phyloP scores from a whole-genome alignment of 768 basidiomycete species.

The Candolleomyces eurysporus region DNA sequence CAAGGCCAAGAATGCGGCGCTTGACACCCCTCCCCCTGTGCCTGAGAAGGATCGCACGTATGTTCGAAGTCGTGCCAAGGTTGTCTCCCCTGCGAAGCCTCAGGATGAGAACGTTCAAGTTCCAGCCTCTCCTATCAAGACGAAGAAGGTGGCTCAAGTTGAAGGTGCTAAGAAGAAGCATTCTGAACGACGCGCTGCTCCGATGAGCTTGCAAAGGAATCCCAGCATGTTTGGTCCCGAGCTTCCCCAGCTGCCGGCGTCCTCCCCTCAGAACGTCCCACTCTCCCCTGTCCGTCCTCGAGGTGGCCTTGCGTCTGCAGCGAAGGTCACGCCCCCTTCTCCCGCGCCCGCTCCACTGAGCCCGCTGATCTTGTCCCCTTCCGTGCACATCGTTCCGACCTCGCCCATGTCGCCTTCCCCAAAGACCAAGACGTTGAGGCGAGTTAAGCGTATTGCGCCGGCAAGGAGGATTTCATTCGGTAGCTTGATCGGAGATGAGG shows the following conservation, averaged over 20 bases:
- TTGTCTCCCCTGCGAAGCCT: background rate
- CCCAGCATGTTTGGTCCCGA: conserved; percentile 69
- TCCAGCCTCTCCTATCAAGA: background rate
- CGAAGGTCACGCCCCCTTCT: conserved; percentile 10
- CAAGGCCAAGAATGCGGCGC: conserved; percentile 12
- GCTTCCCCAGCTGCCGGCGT: conserved; percentile 43
- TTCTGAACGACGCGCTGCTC: conserved; percentile 19
- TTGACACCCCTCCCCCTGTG: conserved; percentile 15
- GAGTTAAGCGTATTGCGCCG: conserved; percentile 45
- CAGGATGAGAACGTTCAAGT: conserved; percentile 13
- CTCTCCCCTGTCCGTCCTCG: conserved; percentile 10
- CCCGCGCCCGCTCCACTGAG: conserved; percentile 12
- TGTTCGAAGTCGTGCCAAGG: conserved; percentile 12
- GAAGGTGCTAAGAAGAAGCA: conserved; percentile 10
- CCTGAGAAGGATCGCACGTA: conserved; percentile 12
- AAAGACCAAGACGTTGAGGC: conserved; percentile 45
- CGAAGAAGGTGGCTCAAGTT: conserved; percentile 11
- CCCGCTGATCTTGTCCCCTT: conserved; percentile 6
- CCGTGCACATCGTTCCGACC: conserved; percentile 11
- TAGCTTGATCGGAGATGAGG: conserved; percentile 40
- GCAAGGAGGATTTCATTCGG: conserved; percentile 69
- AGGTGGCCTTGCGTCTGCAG: background rate
- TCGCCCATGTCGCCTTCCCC: conserved; percentile 16
- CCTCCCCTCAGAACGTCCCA: background rate
- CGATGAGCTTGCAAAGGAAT: conserved; percentile 55